Evolutionary conservation across 2,329 filamentous ascomycete species (phyloP), one percentile per base, ranked within the genome.

Genomic region (Emergomyces pasteurianus): DNA sequence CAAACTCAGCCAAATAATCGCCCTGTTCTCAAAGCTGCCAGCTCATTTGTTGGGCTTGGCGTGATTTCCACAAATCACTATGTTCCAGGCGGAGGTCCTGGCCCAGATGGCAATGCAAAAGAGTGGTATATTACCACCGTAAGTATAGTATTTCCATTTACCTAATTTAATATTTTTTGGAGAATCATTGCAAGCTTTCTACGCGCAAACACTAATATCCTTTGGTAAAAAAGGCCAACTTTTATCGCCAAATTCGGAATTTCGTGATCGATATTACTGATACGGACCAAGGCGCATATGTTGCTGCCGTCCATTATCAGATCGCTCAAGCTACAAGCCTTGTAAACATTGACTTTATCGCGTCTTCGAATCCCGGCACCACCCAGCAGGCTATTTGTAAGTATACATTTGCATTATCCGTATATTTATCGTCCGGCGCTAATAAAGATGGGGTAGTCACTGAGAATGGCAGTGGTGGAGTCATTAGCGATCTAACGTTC

Each of bases 11-110:
- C 57, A 49, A 50, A 49, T 21, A 21, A 58, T 34, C 57, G 57
- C 71, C 83, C 70, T 79, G 65, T 64, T 26, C 63, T 69, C 47
- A 65, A 63, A 43, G 86, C 86, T 7, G 74, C 81, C 16, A 70
- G 82, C 60, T 79, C 80, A 69, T 95, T 95, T 69, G 67, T 78
- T 7, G 91, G 90, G 58, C 90, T 95, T 75, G 90, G 86, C 57
- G 81, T 95, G 61, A 86, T 96, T 65, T 89, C 94, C 69, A 80
- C 88, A 2, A 84, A 95, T 69, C 89, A 89, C 0, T 95, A 95
- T 73, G 65, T 70, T 34, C 61, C 61, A 42, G 36, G 59, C 28
- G 58, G 49, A 18, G 63, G 60, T 34, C 38, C 52, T 18, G 59
- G 59, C n/a, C 64, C 67, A 3, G 80, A 81, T 52, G 70, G 79